Percentiles rank a stretch among this genome's conserved stretches.
Evolutionary conservation across 1,284 basidiomycete genomes (phyloP).

Genomic region (Pseudomicrostroma phylloplanum): DNA sequence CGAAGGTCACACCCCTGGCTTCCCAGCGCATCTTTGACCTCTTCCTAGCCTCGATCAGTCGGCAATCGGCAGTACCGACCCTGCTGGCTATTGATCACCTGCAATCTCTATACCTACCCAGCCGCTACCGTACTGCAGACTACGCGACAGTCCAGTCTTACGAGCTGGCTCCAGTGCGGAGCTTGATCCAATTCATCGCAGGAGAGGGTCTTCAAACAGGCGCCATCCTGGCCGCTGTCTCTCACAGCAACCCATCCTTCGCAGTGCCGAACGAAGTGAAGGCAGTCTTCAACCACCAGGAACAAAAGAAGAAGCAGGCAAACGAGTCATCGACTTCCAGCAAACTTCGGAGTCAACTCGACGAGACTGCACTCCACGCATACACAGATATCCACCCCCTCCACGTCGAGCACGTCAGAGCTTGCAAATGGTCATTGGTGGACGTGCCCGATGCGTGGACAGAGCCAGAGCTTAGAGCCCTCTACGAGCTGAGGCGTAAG

Average conservation of each 20-base stretch:
- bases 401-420: neutral
- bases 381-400: neutral
- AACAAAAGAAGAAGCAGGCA: neutral
- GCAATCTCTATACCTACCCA: slow-evolving; percentile 69
- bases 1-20: slow-evolving; percentile 14
- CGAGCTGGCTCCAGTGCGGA: slow-evolving; percentile 60
- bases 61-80: slow-evolving; percentile 66
- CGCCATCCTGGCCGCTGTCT: slow-evolving; percentile 25
- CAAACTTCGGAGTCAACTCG: too few relatives aligned
- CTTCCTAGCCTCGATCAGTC: slow-evolving; percentile 63
- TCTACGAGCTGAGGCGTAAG: neutral
- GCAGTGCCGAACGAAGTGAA: neutral
- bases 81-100: slow-evolving; percentile 80
- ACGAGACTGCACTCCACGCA: neutral
- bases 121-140: slow-evolving; percentile 71
- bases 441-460: neutral
- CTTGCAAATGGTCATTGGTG: neutral
- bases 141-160: slow-evolving; percentile 68
- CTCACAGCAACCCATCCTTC: neutral
- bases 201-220: slow-evolving; percentile 16
- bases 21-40: slow-evolving; percentile 61
- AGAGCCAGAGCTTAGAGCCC: neutral
- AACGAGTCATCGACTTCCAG: neutral
- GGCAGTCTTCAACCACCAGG: neutral
- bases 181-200: slow-evolving; percentile 19